Base-by-base conservation (phyloP, 129 eudicot genomes). In the Helianthus tuberosus region DNA sequence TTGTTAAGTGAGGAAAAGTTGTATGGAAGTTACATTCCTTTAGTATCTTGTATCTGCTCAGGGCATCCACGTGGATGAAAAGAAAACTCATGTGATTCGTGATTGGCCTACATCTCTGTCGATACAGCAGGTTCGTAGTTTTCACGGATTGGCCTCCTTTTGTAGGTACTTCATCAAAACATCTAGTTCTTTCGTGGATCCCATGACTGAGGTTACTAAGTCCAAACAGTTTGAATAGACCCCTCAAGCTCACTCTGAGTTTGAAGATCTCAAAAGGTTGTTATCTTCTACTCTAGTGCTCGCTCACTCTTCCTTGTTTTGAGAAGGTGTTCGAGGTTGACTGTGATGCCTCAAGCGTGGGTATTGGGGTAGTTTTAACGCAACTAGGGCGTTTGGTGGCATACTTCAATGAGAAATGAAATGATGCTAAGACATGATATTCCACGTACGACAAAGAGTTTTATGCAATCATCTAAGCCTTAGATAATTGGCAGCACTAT, bases 111-210 rank as follows among this genome's bases (percentile, higher is more conserved):
- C 5, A 3, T 61, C 70, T 1, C 5, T 11, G 3, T 9, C 36
- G 0, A 60, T 73, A 3, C 35, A 35, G 0, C 69, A 73, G 0
- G 49, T 73, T 3, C 20, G 32, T 1, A 61, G 77, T 7, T 73
- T 61, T 27, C 61, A 73, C 25, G 62, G 77, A 0, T 4, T 61
- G 0, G 77, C 36, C 0, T 60, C 77, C 0, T 73, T 73, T 46
- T 61, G 61, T 2, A 46, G 50, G 8, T n/a, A 49, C 0, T 73
- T 61, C 11, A 15, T 73, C 0, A 12, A 38, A 10, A n/a, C 61
- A 9, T 75, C 64, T 11, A 75, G 57, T n/a, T 8, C 64, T 9
- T 7, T 75, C 36, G 10, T 75, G 72, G 72, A 10, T 1, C 79
- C 64, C 12, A 20, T 73, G 51, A 75, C 73, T 5, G 44, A 75